Base-by-base conservation (phyloP, 768 basidiomycete genomes). In the Krasilnikovozyma curviuscula region DNA sequence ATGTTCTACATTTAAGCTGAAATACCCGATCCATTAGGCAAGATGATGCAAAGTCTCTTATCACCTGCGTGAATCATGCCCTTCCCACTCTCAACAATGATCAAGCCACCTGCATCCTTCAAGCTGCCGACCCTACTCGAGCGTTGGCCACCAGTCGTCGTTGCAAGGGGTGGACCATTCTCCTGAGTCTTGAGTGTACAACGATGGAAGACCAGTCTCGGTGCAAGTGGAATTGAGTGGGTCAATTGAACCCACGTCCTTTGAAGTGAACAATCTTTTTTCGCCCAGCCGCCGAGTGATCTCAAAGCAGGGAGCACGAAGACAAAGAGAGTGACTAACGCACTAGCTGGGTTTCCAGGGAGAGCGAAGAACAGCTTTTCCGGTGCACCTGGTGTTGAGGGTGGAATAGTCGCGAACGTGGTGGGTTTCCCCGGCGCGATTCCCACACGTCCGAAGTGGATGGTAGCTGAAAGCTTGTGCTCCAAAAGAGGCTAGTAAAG, bases 331-430 rank as follows among this genome's bases (percentile, higher is more conserved):
- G 77, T 83, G 12, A 86, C 83, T 18, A 91, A 69, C 14, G 85
- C 85, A 3, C 78, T 78, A 0, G 85, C 85, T 0, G 85, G 85
- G 61, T 89, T 88, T 1, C 85, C 85, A 0, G 85, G 85, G 1
- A 91, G 71, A 0, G 82, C 83, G 57, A 91, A 89, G 10, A 83
- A 57, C 5, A 77, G 76, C 55, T 79, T 83, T 27, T 61, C 58
- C 8, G 50, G 57, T 6, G 54, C 62, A n/a, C 60, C 57, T 18
- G 53, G 50, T 57, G 3, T 45, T 35, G 30, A 61, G 56, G 7
- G 65, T 0, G 80, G 78, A 23, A 86, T 70, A 12, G 75, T 80
- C 1, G 84, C 85, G 54, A 89, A 88, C 5, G 84, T 85, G 2
- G 85, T 91, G 3, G 85, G 84, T 25, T 45, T 61, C 48, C 64